Evolutionary conservation across 768 basidiomycete species (phyloP), one percentile per base, ranked within the genome.

Genomic region (Pulveroboletus frians): DNA sequence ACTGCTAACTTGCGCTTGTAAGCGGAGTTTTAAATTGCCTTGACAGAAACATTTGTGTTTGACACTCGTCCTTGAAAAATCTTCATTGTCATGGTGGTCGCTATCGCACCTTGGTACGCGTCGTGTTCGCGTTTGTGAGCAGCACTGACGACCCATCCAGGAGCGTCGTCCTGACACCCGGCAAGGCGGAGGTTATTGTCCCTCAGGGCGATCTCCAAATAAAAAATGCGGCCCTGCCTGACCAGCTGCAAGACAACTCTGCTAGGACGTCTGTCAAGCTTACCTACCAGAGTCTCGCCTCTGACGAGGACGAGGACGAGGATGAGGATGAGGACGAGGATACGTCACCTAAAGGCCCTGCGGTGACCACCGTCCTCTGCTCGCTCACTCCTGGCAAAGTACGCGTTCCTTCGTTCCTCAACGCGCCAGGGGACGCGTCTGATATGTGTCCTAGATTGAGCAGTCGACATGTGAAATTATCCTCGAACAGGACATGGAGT

Each of bases 381-480:
- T 81, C 90, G 1, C 73, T 96, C 58, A 90, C 84, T 42, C 83
- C 88, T 23, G 87, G 89, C 52, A 88, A 84, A 73, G 92, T 89
- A 59, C 47, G 75, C 43, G 47, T 36, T 43, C 46, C 36, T 9
- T 37, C 13, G 20, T 4, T 1, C 2, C 8, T 13, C n/a, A 18
- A 43, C 48, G 31, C 38, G 27, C 17, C 29, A 46, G n/a, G 50
- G 15, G 41, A 48, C 46, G 52, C 45, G 43, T 41, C 45, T 43
- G 27, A 62, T 48, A 30, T 43, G 41, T 21, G 26, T 42, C 14
- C 27, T 43, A 93, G 92, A 80, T 85, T 54, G 91, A 93, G 68
- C 88, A 93, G 63, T 76, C 79, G 13, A 69, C 76, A 10, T 71
- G 85, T 34, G 81, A 92, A 64, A 67, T 94, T 38, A 76, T 84